Conservation (phyloP, 371 early-diverging fungal species). For the Mucor ambiguus region DNA sequence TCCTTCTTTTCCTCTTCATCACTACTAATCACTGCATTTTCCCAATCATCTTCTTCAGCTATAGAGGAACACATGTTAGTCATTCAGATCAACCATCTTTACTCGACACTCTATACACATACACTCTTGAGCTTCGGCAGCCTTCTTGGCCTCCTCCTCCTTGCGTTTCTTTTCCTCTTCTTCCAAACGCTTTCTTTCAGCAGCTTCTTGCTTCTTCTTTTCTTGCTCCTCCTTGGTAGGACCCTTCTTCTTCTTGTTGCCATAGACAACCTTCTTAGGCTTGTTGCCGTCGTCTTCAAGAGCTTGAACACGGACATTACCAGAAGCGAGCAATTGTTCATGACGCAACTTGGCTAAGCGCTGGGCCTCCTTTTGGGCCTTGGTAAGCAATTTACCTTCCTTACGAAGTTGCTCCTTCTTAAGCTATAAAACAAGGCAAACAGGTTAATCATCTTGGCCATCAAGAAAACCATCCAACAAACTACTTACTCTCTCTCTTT, state of each 20-base stretch:
- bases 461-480: background rate
- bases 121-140: constrained; percentile 44
- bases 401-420: constrained; percentile 90
- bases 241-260: constrained; percentile 64
- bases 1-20: constrained; percentile 39
- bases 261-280: constrained; percentile 54
- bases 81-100: no score
- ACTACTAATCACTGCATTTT: constrained; percentile 50
- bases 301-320: constrained; percentile 78
- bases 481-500: constrained; percentile 36
- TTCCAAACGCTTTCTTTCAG: constrained; percentile 44
- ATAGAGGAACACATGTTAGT: background rate
- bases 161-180: constrained; percentile 54
- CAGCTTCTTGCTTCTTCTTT: constrained; percentile 39
- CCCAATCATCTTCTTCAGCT: constrained; percentile 53
- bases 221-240: constrained; percentile 45
- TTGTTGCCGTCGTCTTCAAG: constrained; percentile 51
- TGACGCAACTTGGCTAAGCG: constrained; percentile 72
- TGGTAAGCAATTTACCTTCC: constrained; percentile 91
- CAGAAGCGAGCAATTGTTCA: constrained; percentile 80
- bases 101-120: constrained; percentile 9
- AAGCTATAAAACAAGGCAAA: constrained; percentile 36
- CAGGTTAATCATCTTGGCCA: background rate
- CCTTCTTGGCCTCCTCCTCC: constrained; percentile 47
- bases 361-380: constrained; percentile 91